Evolutionary conservation across 768 basidiomycete genomes (phyloP).

Genomic region (Dacryopinax primogenitus): DNA sequence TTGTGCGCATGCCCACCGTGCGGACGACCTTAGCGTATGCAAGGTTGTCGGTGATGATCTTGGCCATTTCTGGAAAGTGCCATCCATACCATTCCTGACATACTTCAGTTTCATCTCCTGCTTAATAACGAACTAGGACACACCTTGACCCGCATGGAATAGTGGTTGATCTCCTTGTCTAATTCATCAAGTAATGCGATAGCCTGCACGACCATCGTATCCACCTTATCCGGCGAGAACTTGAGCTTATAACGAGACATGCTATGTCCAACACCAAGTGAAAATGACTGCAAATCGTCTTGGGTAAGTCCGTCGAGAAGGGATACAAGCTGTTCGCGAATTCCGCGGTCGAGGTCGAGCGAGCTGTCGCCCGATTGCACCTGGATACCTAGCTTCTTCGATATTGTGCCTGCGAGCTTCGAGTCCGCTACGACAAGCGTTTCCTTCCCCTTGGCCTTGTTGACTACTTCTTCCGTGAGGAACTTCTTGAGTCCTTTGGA

Average conservation of each 20-base stretch:
- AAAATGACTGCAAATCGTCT: conserved; percentile 94
- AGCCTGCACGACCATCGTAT: conserved; percentile 98
- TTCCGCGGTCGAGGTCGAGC: conserved; percentile 87
- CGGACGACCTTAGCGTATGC: conserved; percentile 93
- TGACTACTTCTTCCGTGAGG: conserved; percentile 68
- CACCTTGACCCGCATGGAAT: conserved; percentile 97
- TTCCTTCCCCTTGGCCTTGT: conserved; percentile 86
- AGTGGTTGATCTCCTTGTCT: conserved; percentile 99
- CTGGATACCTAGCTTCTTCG: conserved; percentile 87
- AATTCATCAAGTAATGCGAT: conserved; percentile 95
- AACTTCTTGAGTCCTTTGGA: conserved; percentile 91
- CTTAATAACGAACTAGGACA: conserved; percentile 16
- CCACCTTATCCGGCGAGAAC: conserved; percentile 98
- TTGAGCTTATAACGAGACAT: conserved; percentile 95
- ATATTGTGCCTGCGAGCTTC: conserved; percentile 75
- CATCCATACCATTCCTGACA: conserved; percentile 99
- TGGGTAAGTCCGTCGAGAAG: conserved; percentile 85
- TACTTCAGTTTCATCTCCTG: neutral
- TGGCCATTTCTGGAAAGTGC: conserved; percentile 99
- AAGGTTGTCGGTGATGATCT: conserved; percentile 93
- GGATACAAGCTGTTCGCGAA: conserved; percentile 72
- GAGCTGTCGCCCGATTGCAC: conserved; percentile 49
- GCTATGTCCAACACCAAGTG: conserved; percentile 91
- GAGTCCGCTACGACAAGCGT: conserved; percentile 70
- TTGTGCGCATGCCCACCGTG: conserved; percentile 85